Percentiles rank a stretch among this genome's conserved stretches.
phyloP scores from a whole-genome alignment of 2,329 filamentous ascomycete genomes.

The Aspergillus sp. region DNA sequence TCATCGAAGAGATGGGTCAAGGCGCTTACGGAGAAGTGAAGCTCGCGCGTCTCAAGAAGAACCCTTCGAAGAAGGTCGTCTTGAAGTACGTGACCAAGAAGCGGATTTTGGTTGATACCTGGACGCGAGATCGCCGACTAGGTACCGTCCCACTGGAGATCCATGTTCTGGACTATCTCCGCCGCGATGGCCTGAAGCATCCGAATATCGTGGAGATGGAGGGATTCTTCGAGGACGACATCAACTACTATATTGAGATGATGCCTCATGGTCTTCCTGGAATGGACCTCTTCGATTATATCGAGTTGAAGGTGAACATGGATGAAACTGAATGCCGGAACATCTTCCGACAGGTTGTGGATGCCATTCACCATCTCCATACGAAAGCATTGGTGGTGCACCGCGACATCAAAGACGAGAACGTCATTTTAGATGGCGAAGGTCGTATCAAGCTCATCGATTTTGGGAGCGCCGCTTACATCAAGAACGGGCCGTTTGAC shows the following conservation, averaged over 20 bases:
- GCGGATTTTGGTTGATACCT: constrained; percentile 94
- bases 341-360: constrained; percentile 91
- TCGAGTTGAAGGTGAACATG: constrained; percentile 94
- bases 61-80: constrained; percentile 75
- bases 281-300: constrained; percentile 99
- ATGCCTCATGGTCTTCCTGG: constrained; percentile 89
- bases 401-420: constrained; percentile 98
- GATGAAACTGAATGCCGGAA: constrained; percentile 89
- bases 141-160: constrained; percentile 96
- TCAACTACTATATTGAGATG: constrained; percentile 98
- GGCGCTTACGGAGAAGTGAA: constrained; percentile 98
- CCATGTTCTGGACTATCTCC: constrained; percentile 90
- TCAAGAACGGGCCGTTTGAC: constrained; percentile 97
- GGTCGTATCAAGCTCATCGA: constrained; percentile 96
- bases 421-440: constrained; percentile 92
- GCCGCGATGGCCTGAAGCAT: constrained; percentile 65
- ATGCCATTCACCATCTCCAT: constrained; percentile 87
- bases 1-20: constrained; percentile 97
- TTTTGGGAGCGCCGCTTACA: constrained; percentile 96
- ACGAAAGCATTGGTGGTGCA: constrained; percentile 89
- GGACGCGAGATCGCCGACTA: constrained; percentile 88
- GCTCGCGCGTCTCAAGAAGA: constrained; percentile 79
- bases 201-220: constrained; percentile 68
- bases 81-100: constrained; percentile 98
- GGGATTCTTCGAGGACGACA: constrained; percentile 62